A percentile compares a stretch with the other conserved stretches of the same genome.
Conservation (phyloP, 441 rosid genomes). For the Mallotus repandus region DNA sequence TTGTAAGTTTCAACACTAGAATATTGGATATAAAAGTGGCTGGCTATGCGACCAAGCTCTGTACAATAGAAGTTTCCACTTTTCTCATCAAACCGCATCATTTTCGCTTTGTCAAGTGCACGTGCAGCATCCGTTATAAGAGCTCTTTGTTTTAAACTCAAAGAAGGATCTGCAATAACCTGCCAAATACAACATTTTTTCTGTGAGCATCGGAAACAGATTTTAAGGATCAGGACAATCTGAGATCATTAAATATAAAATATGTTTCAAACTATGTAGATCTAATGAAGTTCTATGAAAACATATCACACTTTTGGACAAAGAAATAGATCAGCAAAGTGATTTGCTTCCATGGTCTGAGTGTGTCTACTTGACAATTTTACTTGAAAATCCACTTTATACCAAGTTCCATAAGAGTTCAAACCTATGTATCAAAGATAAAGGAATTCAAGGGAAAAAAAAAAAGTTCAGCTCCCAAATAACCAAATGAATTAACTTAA, state of each 20-base stretch:
- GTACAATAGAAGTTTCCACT: conserved; percentile 99
- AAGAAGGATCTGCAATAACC: conserved; percentile 94
- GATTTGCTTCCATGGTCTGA: background rate
- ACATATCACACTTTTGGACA: background rate
- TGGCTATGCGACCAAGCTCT: conserved; percentile 99
- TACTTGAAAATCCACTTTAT: too few relatives aligned
- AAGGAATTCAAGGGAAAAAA: too few relatives aligned
- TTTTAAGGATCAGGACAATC: conserved; percentile 19
- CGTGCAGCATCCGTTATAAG: conserved; percentile 97
- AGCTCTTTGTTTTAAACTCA: conserved; percentile 85
- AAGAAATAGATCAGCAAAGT: background rate
- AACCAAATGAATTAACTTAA: too few relatives aligned
- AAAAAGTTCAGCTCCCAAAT: too few relatives aligned
- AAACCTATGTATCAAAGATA: too few relatives aligned
- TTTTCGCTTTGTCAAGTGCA: conserved; percentile 97
- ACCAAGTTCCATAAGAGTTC: too few relatives aligned
- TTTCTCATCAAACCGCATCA: conserved; percentile 99
- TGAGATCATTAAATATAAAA: background rate
- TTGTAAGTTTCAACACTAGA: conserved; percentile 99
- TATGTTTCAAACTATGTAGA: background rate
- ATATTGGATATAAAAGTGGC: conserved; percentile 98
- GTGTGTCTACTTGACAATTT: too few relatives aligned
- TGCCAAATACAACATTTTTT: conserved; percentile 39
- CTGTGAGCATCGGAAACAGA: conserved; percentile 14
- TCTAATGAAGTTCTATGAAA: too few relatives aligned